Base-by-base conservation (phyloP, 768 basidiomycete genomes). In the Pleurotus platypus region DNA sequence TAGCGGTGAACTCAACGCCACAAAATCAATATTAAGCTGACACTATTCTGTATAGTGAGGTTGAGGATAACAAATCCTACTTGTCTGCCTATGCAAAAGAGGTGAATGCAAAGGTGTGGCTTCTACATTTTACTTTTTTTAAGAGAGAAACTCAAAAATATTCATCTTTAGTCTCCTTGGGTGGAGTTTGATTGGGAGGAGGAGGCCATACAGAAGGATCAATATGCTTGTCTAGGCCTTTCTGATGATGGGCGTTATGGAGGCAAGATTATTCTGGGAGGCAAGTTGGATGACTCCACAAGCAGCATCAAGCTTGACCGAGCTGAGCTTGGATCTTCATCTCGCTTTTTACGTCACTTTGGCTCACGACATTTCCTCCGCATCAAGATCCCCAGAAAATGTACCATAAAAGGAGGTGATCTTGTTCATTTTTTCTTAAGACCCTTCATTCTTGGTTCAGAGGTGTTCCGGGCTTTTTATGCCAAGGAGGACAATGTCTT, bases 311-410 rank as follows among this genome's bases (percentile, higher is more conserved):
- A 67, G 6, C 73, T 89, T 5, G 78, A 83, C 16, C 73, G 67
- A 2, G 78, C 81, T 1, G 69, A 72, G 37, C 70, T 87, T 0
- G 81, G 81, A 0, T 65, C 84, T 1, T 89, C 87, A 0, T 76
- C 74, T 55, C 78, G 83, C 13, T 78, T 88, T 61, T 66, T 78
- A 0, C 77, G 88, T 12, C 73, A 81, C 3, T 88, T 84, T 64
- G 88, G 88, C 0, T 88, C 86, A n/a, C 70, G 72, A n/a, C 69
- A 70, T 22, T 73, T 89, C 35, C 63, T 90, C 3, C 74, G 80
- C 2, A 64, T 88, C 56, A 78, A 76, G 46, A 60, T 87, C 4
- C 61, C 72, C 0, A 70, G 69, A 35, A 49, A 68, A 0, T 8
- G 69, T 1, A 57, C 79, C 58, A 67, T 63, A 13, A 56, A 64